Evolutionary conservation across 306 rosid species (phyloP), one percentile per base, ranked within the genome.

Genomic region (Medicago ruthenica): DNA sequence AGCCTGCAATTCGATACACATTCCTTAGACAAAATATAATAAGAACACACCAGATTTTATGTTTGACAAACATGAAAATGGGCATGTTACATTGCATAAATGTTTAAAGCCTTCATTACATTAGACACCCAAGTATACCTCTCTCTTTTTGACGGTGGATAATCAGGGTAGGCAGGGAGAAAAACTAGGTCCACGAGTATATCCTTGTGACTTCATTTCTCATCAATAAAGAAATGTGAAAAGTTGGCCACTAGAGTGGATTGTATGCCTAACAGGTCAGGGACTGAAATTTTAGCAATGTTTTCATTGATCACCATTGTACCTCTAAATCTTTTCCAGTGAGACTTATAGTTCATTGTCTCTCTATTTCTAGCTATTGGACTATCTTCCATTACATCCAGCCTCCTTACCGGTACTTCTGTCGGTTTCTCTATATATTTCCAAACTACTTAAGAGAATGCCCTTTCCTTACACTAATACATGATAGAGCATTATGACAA

Each of bases 1-100:
- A 54, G 89, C 99, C 99, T 96, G 91, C 72, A 83, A 87, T 67
- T 58, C 50, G 71, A 74, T 44, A 62, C 69, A 37, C 73, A 79
- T 71, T 76, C 53, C 40, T 83, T 44, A 24, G 53, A 68, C 16
- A 60, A 37, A 39, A 63, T 8, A 58, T 34, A 66, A 63, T 50
- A 81, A 58, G 67, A 76, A 13, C 45, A 76, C 59, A 61, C 39
- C 15, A 63, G 73, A 57, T 4, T 22, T 70, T 27, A 64, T 13
- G 45, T 60, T 17, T 58, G 20, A 50, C 41, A 51, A 76, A 44
- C 48, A 14, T 44, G 45, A 71, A 21, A 27, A 45, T 14, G 13
- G 51, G 24, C 24, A 62, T 9, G 10, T 13, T 8, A 39, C 61
- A 60, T 59, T 20, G 17, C 71, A 76, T 44, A 31, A 48, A 22